Evolutionary conservation across 441 rosid genomes (phyloP), one percentile per base, ranked within the genome.

Genomic region (Daphne laureola): DNA sequence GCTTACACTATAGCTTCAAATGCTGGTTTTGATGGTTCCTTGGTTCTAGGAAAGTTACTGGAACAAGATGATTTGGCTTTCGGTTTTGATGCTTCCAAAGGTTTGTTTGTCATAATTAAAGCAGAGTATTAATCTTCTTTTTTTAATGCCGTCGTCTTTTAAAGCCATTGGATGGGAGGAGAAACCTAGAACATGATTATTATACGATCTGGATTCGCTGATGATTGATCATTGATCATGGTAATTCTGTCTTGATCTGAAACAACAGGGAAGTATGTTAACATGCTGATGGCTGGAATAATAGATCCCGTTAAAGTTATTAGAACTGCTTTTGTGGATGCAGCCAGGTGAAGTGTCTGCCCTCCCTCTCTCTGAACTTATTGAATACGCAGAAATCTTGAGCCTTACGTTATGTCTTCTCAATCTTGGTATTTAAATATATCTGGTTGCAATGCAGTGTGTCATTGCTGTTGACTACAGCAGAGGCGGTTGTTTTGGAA

Each of bases 61-160:
- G 98, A 81, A 59, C 89, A 84, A 71, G 92, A 81, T 53, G 73
- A 83, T 67, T 64, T 35, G 47, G 78, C 74, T 58, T 71, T 81
- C 5, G 98, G 98, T 66, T 93, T 78, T 17, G 96, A 89, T 78
- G 98, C 97, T n/a, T 75, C 96, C 9, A 89, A 87, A 83, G 95
- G 96, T 88, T 58, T 16, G 74, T 58, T 64, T 21, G 25, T 21
- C 25, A 21, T 21, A 21, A 38, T 46, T 49, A 49, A 5, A n/a
- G 16, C 38, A 31, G 38, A n/a, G 9, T 31, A 31, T 31, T 31
- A 31, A 31, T 4, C n/a, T n/a, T n/a, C n/a, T 21, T 21, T 21
- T 21, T 21, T 4, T 21, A 21, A 21, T 21, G 38, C 7, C 11
- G 6, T 31, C 8, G 9, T 31, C 38, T 31, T 31, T 31, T 31